Percentiles rank a stretch among this genome's conserved stretches.
Evolutionary conservation across 139 green algal genomes (phyloP).

Genomic region (Dunaliella primolecta): DNA sequence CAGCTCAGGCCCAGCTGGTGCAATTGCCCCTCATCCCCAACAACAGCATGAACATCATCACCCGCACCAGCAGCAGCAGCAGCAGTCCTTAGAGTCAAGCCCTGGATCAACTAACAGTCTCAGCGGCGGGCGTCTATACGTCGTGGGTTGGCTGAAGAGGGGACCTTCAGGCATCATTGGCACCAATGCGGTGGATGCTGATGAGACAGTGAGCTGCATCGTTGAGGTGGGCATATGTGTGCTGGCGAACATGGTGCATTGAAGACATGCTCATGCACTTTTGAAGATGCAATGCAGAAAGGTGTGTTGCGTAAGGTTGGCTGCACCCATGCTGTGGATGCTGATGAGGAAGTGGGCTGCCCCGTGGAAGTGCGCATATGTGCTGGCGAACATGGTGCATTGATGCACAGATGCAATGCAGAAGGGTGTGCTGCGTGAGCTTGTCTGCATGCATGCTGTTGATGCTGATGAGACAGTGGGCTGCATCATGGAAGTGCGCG

Average conservation of each 20-base stretch:
- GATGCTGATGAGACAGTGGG: constrained; percentile 79
- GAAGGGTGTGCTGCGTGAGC: too few species aligned
- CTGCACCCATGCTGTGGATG: constrained; percentile 84
- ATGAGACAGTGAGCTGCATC: constrained; percentile 72
- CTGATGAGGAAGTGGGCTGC: constrained; percentile 69
- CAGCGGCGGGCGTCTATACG: constrained; percentile 63
- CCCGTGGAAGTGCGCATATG: constrained; percentile 37
- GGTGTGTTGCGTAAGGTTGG: too few species aligned
- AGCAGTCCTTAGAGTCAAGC: too few species aligned
- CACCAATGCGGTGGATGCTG: constrained; percentile 82
- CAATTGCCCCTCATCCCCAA: too few species aligned
- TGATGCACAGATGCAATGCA: too few species aligned
- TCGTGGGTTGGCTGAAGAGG: constrained; percentile 84
- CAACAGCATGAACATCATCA: too few species aligned
- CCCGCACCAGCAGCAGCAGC: too few species aligned
- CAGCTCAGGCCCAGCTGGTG: not conserved
- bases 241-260: too few species aligned
- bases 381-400: too few species aligned
- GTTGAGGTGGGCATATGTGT: constrained; percentile 17
- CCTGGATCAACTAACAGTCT: not conserved
- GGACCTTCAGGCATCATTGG: constrained; percentile 90
- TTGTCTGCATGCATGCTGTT: constrained; percentile 81
- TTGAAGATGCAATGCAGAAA: too few species aligned
- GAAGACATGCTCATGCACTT: too few species aligned
- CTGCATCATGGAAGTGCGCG: constrained; percentile 51